Evolutionary conservation across 2,329 filamentous ascomycete species (phyloP), one percentile per base, ranked within the genome.

Genomic region (Diaporthe amygdali): DNA sequence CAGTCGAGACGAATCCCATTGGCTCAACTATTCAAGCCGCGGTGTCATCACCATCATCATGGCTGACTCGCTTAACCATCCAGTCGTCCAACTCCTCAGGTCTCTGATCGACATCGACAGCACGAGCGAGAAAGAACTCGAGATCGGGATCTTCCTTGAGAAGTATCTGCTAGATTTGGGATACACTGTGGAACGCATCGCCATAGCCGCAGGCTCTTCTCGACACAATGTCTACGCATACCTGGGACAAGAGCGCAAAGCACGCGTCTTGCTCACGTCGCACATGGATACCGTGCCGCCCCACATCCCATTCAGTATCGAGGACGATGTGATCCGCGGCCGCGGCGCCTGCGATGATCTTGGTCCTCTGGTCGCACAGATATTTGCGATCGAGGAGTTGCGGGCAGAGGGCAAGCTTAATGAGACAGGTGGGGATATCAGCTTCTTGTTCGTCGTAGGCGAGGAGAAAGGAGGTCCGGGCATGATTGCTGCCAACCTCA

Each of bases 401-500:
- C 73, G 81, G 6, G 74, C 75, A 0, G 75, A 80, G 6, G 75
- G 74, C 0, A 72, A 75, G 14, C 76, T 84, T 22, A 39, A 71
- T 10, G 34, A 72, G 20, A 80, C 82, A 12, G 84, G 82, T 0
- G 67, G 67, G 5, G 85, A 87, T 76, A 78, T 85, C 3, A 80
- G 81, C 0, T 74, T 87, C n/a, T 75, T 87, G 0, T 87, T 84
- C 71, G 85, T 87, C 0, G 90, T 94, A 0, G 92, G 91, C 52
- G 92, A 94, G 78, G 92, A 94, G 77, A 85, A 84, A 17, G 86
- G 86, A 47, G 92, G 92, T 4, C 87, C 89, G 56, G 92, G 92
- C 7, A 94, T 94, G 92, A 59, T 72, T 39, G 79, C 77, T 27
- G 82, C 80, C 2, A 84, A 90, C 76, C 78, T 82, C 6, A 78